Conservation (phyloP, 2,329 filamentous ascomycete species). For the Verticillium alfalfae region DNA sequence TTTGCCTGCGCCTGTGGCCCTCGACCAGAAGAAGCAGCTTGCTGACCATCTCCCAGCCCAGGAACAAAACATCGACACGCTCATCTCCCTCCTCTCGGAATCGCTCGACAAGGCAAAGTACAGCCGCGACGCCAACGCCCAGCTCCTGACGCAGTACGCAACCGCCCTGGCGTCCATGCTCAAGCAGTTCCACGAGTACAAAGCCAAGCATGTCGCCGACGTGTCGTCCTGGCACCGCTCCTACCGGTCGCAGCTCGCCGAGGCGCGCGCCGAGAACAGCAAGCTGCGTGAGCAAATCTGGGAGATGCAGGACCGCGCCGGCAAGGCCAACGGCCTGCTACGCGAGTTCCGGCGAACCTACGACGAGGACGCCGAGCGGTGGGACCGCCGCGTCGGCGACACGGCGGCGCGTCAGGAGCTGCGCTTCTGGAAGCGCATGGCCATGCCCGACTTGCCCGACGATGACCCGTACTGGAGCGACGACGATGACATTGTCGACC, state of each 20-base stretch:
- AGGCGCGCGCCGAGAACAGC: conserved; percentile 59
- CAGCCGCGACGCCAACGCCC: conserved; percentile 55
- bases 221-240: conserved; percentile 60
- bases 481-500: conserved; percentile 59
- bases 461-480: conserved; percentile 55
- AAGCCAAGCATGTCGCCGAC: conserved; percentile 56
- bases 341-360: conserved; percentile 51
- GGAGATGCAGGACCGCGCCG: conserved; percentile 59
- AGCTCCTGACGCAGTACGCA: conserved; percentile 53
- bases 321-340: conserved; percentile 50
- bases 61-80: conserved; percentile 53
- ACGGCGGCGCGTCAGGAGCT: conserved; percentile 51
- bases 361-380: conserved; percentile 49
- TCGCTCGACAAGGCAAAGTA: conserved; percentile 57
- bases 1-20: neutral
- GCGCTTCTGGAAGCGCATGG: conserved; percentile 62
- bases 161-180: conserved; percentile 52
- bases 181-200: conserved; percentile 61
- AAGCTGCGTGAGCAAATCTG: conserved; percentile 60
- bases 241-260: conserved; percentile 60
- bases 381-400: conserved; percentile 48
- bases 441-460: conserved; percentile 54
- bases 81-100: conserved; percentile 56
- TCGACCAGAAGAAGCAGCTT: neutral
- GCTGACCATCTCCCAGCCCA: conserved; percentile 34